Evolutionary conservation across 345 rosid genomes (phyloP).

Genomic region (Bruguiera sexangula): DNA sequence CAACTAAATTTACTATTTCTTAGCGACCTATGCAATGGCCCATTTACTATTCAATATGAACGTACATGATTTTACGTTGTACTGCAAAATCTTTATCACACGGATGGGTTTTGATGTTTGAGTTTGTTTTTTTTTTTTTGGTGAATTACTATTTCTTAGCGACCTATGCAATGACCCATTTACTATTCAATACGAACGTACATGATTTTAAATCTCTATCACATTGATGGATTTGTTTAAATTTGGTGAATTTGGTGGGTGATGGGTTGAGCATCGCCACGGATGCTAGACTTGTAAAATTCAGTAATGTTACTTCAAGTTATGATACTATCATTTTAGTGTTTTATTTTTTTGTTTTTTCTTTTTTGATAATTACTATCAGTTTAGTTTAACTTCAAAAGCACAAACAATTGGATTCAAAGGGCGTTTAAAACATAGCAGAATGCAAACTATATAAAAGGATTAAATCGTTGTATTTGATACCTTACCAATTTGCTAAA

Average conservation of each 20-base stretch:
- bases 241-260: not conserved
- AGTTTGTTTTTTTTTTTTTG: no score
- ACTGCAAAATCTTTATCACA: not conserved
- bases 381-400: not conserved
- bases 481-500: conserved; percentile 2
- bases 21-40: no score
- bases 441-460: conserved; percentile 4
- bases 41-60: no score
- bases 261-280: conserved; percentile 2
- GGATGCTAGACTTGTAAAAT: not conserved
- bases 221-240: no score
- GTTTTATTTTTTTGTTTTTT: no score
- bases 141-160: no score
- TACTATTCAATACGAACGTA: no score
- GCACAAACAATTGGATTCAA: no score
- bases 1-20: no score
- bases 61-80: not conserved
- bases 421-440: not conserved
- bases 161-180: no score
- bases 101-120: no score
- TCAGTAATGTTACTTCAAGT: not conserved
- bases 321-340: conserved; percentile 6
- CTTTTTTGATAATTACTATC: not conserved
- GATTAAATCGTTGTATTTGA: conserved; percentile 9
- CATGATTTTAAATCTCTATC: not conserved